Percentiles rank a stretch among this genome's conserved stretches.
Evolutionary conservation across 768 basidiomycete species (phyloP).

Genomic region (Ramaria rubella): DNA sequence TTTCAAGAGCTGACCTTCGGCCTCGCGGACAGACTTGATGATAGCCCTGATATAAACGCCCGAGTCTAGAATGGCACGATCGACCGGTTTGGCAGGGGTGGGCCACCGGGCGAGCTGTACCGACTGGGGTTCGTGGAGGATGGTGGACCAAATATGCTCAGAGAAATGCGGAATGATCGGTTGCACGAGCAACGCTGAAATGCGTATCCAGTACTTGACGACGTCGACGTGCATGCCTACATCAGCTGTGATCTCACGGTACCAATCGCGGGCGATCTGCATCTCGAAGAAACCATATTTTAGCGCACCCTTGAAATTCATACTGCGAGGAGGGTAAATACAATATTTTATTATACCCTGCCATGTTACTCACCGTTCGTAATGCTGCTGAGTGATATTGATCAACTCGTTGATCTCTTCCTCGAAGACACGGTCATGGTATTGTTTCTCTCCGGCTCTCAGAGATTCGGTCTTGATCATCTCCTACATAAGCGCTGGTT

Average conservation of each 20-base stretch:
- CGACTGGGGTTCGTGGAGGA: slow-evolving; percentile 68
- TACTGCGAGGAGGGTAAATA: slow-evolving; percentile 40
- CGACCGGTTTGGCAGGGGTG: slow-evolving; percentile 49
- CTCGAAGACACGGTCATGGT: slow-evolving; percentile 87
- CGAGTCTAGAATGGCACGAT: slow-evolving; percentile 62
- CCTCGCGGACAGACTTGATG: slow-evolving; percentile 88
- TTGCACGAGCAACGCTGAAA: slow-evolving; percentile 69
- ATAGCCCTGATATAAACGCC: slow-evolving; percentile 82
- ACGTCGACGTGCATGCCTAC: slow-evolving; percentile 89
- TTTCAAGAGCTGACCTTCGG: slow-evolving; percentile 73
- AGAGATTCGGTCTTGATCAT: slow-evolving; percentile 69
- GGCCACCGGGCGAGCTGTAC: slow-evolving; percentile 87
- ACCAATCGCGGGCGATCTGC: slow-evolving; percentile 90
- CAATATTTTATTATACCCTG: neutral
- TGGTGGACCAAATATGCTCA: slow-evolving; percentile 78
- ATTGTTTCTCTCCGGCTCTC: slow-evolving; percentile 66
- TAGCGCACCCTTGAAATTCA: slow-evolving; percentile 91
- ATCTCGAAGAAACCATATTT: slow-evolving; percentile 96
- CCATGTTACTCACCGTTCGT: slow-evolving; percentile 59
- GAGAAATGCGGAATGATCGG: slow-evolving; percentile 93
- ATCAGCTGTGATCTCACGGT: slow-evolving; percentile 85
- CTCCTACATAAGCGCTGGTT: slow-evolving; percentile 44
- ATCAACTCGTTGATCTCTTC: slow-evolving; percentile 85
- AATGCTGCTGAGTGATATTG: slow-evolving; percentile 73
- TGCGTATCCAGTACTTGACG: slow-evolving; percentile 76